A percentile compares a stretch with the other conserved stretches of the same genome.
phyloP scores from a whole-genome alignment of 345 rosid species.

The Salix brachista region DNA sequence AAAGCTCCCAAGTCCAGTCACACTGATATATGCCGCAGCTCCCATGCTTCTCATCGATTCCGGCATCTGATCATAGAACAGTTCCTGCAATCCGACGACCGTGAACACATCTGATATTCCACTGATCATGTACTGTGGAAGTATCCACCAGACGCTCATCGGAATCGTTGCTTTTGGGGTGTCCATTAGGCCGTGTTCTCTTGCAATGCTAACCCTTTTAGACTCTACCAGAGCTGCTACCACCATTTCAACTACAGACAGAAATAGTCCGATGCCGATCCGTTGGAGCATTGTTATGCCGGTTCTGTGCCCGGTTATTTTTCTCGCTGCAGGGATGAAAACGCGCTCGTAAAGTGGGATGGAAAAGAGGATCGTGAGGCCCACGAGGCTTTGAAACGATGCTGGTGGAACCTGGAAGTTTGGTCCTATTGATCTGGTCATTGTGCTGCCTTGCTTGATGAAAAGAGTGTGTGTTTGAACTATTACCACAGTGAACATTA shows the following conservation, averaged over 20 bases:
- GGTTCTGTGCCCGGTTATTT: slow-evolving; percentile 52
- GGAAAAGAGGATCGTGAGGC: slow-evolving; percentile 58
- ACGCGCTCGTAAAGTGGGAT: slow-evolving; percentile 61
- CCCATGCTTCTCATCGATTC: slow-evolving; percentile 78
- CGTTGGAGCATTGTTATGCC: slow-evolving; percentile 82
- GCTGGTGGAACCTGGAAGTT: slow-evolving; percentile 70
- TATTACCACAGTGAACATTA: slow-evolving; percentile 60
- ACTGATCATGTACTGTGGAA: slow-evolving; percentile 69
- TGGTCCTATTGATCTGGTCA: slow-evolving; percentile 58
- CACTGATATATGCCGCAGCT: slow-evolving; percentile 64
- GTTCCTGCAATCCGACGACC: slow-evolving; percentile 74
- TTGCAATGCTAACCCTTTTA: slow-evolving; percentile 52
- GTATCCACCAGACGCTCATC: slow-evolving; percentile 71
- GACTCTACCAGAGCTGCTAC: slow-evolving; percentile 61
- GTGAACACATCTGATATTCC: slow-evolving; percentile 64
- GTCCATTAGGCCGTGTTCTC: slow-evolving; percentile 47
- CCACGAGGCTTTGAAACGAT: slow-evolving; percentile 61
- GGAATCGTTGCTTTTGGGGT: slow-evolving; percentile 55
- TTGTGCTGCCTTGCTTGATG: slow-evolving; percentile 75
- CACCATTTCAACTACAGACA: slow-evolving; percentile 57
- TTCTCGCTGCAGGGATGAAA: slow-evolving; percentile 57
- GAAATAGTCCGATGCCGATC: slow-evolving; percentile 64
- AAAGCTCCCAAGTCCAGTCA: slow-evolving; percentile 75
- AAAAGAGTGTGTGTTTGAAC: slow-evolving; percentile 76
- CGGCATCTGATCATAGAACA: slow-evolving; percentile 91